Percentiles rank a stretch among this genome's conserved stretches.
These are phyloP conservation scores for Obelidium mucronatum DNA, from an alignment of 192 early-diverging fungal genomes.

Conservation along the genomic window DNA sequence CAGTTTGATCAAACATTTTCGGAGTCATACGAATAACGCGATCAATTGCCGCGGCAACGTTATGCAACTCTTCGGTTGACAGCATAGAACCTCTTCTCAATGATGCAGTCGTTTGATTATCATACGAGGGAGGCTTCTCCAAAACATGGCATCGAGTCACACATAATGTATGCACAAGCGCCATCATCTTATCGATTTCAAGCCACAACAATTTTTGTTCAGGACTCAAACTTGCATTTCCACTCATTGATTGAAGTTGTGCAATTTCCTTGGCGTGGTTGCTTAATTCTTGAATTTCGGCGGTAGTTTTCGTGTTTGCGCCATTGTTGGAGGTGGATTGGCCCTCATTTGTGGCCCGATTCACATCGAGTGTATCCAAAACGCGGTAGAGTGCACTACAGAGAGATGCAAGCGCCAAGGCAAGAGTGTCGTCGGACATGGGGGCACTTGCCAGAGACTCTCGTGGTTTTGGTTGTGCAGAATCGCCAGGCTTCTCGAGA, in stretches of 20 bases:
- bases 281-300: neutral
- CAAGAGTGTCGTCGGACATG: slow-evolving; percentile 17
- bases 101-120: neutral
- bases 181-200: slow-evolving; percentile 50
- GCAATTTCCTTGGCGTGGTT: slow-evolving; percentile 1
- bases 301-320: neutral
- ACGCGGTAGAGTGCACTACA: slow-evolving; percentile 24
- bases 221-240: neutral
- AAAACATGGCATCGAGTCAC: slow-evolving; percentile 8
- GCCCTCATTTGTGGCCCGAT: neutral
- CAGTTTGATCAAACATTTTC: slow-evolving; percentile 43
- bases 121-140: slow-evolving; percentile 35
- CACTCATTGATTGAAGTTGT: neutral
- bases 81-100: neutral
- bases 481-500: neutral
- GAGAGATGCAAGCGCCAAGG: slow-evolving; percentile 24
- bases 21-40: slow-evolving; percentile 45
- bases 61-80: slow-evolving; percentile 17
- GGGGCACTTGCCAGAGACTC: slow-evolving; percentile 2
- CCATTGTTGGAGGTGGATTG: neutral
- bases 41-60: slow-evolving; percentile 44
- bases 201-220: slow-evolving; percentile 43
- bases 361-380: neutral
- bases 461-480: neutral
- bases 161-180: slow-evolving; percentile 42